Base-by-base conservation (phyloP, 2,329 filamentous ascomycete genomes). In the Botrytis fabae region DNA sequence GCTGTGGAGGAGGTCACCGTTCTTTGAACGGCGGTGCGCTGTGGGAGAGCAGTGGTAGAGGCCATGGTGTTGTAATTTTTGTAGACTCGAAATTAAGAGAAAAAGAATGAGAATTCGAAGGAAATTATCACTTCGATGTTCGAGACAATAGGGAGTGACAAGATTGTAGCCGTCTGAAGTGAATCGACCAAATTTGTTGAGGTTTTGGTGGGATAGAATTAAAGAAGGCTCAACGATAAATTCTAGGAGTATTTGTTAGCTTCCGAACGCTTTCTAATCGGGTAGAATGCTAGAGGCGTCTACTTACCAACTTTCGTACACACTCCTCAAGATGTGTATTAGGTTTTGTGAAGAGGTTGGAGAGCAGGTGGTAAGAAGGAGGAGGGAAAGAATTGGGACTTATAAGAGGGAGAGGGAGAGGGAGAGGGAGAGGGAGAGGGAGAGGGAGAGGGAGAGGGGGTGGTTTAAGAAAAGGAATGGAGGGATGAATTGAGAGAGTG, bases 31-130 rank as follows among this genome's bases (percentile, higher is more conserved):
- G 75, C 71, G n/a, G 72, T 73, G 22, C 59, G 73, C 62, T 76
- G 62, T 42, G 77, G 42, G 51, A 78, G 76, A 18, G 80, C 62
- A 44, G 80, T 79, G n/a, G 80, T 81, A 22, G 80, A 80, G 40
- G 80, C 75, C 80, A 81, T 81, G 77, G 73, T 71, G 28, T 44
- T 60, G 61, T 40, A 51, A 44, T 70, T 63, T 42, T 48, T 28
- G 62, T 54, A 72, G 40, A 38, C 46, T 40, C 51, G 28, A 48
- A 60, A 46, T 59, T 2, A 4, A 20, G 16, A 59, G 38, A 16
- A 28, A 68, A 68, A 68, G 70, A 60, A 38, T 60, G 61, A 46
- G 28, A 40, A 4, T 25, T 57, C n/a, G 14, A 68, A 28, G 48
- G 54, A n/a, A 38, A 42, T 38, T 2, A 40, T 54, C 38, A 48